These are phyloP conservation scores for Pseudotulostoma volvatum DNA, from an alignment of 495 filamentous ascomycete species.

Conservation along the genomic window DNA sequence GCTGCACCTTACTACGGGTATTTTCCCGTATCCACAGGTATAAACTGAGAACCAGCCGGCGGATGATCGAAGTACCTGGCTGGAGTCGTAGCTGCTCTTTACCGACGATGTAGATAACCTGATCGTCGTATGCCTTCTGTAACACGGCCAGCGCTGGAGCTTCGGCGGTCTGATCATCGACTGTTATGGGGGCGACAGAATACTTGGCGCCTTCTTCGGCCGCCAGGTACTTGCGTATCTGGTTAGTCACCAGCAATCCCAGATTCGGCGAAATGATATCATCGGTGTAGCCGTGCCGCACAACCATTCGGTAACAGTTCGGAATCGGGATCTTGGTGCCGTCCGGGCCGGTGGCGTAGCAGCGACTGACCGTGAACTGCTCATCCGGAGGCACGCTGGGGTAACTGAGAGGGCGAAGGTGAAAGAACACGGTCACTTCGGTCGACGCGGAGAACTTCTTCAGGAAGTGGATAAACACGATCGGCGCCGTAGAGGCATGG, in stretches of 20 bases:
- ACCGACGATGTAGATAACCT: constrained; percentile 52
- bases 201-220: constrained; percentile 12
- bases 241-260: constrained; percentile 39
- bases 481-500: constrained; percentile 27
- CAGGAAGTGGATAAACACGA: constrained; percentile 47
- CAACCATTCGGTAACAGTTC: constrained; percentile 46
- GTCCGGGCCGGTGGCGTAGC: constrained; percentile 7
- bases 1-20: constrained; percentile 44
- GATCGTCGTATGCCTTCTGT: constrained; percentile 40
- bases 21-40: constrained; percentile 62
- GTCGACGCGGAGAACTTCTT: constrained; percentile 43
- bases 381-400: constrained; percentile 27
- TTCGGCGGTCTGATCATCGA: constrained; percentile 1
- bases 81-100: constrained; percentile 54
- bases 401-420: constrained; percentile 38
- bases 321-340: constrained; percentile 21
- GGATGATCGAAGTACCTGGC: constrained; percentile 22
- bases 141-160: constrained; percentile 17
- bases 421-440: constrained; percentile 45
- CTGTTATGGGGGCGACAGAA: constrained; percentile 6
- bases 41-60: constrained; percentile 31
- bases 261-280: constrained; percentile 46
- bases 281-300: constrained; percentile 57
- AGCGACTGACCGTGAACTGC: constrained; percentile 29
- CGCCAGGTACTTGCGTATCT: constrained; percentile 38